These are phyloP conservation scores for Candida sp. DNA, from an alignment of 1,139 yeast genomes.

Conservation along the genomic window DNA sequence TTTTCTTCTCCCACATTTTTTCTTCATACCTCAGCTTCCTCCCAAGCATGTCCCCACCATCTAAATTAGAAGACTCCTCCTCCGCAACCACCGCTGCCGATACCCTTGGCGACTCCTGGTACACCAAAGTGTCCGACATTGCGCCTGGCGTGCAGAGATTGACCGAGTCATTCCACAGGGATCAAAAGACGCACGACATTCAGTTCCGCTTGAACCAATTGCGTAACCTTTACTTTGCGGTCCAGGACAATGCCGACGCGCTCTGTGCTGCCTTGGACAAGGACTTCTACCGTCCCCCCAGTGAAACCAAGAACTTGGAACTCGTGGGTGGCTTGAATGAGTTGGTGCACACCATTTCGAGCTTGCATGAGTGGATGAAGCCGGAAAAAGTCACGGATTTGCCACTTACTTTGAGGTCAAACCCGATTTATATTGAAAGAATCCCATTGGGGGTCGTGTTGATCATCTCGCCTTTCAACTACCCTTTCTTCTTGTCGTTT, in stretches of 20 bases:
- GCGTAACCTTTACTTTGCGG: slow-evolving; percentile 67
- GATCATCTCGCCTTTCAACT: slow-evolving; percentile 86
- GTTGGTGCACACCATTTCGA: slow-evolving; percentile 60
- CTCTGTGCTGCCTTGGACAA: slow-evolving; percentile 60
- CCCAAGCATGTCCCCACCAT: slow-evolving; percentile 8
- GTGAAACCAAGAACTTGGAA: slow-evolving; percentile 70
- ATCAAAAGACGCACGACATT: slow-evolving; percentile 57
- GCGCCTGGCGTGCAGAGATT: slow-evolving; percentile 49
- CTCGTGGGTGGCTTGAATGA: slow-evolving; percentile 56
- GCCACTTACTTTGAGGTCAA: slow-evolving; percentile 50
- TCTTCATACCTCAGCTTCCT: background rate
- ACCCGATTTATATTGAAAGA: slow-evolving; percentile 58
- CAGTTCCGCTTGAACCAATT: slow-evolving; percentile 66
- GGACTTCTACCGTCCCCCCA: slow-evolving; percentile 69
- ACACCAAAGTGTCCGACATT: slow-evolving; percentile 57
- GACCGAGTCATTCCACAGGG: slow-evolving; percentile 43
- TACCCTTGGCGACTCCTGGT: slow-evolving; percentile 17
- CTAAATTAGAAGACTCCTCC: slow-evolving; percentile 14
- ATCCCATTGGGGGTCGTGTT: slow-evolving; percentile 81
- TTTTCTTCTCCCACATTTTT: background rate
- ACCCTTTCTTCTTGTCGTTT: slow-evolving; percentile 70
- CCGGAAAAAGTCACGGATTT: slow-evolving; percentile 51
- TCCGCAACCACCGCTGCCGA: slow-evolving; percentile 8
- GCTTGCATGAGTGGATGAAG: slow-evolving; percentile 64
- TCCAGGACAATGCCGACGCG: slow-evolving; percentile 61